Percentiles rank a stretch among this genome's conserved stretches.
Evolutionary conservation across 352 stramenopile species (phyloP).

Genomic region (Phytophthora palmivora): DNA sequence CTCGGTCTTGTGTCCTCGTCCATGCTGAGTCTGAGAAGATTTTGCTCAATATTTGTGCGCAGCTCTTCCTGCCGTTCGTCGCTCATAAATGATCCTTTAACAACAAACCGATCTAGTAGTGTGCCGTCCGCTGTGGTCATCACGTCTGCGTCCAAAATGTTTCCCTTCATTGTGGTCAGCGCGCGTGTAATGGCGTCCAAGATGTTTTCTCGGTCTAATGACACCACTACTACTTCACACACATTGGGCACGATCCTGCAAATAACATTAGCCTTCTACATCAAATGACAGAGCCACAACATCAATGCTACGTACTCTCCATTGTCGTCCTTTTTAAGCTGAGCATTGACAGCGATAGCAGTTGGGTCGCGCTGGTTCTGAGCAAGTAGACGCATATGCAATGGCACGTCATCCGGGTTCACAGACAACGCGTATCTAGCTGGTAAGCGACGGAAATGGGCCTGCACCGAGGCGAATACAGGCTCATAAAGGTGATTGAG

Average conservation of each 20-base stretch:
- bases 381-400: conserved; percentile 87
- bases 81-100: conserved; percentile 84
- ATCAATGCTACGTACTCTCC: conserved; percentile 65
- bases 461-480: conserved; percentile 87
- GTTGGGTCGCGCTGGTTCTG: conserved; percentile 84
- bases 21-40: conserved; percentile 68
- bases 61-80: conserved; percentile 79
- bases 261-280: conserved; percentile 11
- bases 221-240: conserved; percentile 87
- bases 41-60: conserved; percentile 75
- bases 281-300: background rate
- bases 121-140: conserved; percentile 87
- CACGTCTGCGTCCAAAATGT: conserved; percentile 86
- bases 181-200: conserved; percentile 84
- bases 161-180: conserved; percentile 85
- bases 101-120: conserved; percentile 85
- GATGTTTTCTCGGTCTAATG: conserved; percentile 77
- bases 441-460: conserved; percentile 81
- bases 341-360: conserved; percentile 83
- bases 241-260: conserved; percentile 75
- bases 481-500: conserved; percentile 89
- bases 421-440: conserved; percentile 86
- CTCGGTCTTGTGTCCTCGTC: conserved; percentile 45
- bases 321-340: conserved; percentile 89
- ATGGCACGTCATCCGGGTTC: conserved; percentile 87